Evolutionary conservation across 2,329 filamentous ascomycete species (phyloP).

Genomic region (Stagonosporopsis rhizophila): DNA sequence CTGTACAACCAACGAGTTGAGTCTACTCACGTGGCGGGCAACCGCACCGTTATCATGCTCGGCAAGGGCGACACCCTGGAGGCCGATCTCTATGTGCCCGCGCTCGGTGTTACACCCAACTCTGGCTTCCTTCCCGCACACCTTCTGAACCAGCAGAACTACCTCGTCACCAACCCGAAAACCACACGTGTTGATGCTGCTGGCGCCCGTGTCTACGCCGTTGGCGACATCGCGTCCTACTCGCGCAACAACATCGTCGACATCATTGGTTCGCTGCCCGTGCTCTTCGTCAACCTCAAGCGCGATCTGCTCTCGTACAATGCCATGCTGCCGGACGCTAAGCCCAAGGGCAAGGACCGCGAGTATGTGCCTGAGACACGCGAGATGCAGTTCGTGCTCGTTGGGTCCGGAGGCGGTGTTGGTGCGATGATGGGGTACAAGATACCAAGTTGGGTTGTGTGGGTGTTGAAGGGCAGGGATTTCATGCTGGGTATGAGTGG

Average conservation of each 20-base stretch:
- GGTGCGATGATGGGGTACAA: constrained; percentile 49
- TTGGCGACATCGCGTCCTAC: constrained; percentile 57
- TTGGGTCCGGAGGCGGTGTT: constrained; percentile 44
- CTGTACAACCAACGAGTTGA: constrained; percentile 49
- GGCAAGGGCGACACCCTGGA: constrained; percentile 55
- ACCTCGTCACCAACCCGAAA: constrained; percentile 56
- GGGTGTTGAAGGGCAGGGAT: constrained; percentile 52
- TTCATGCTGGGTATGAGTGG: constrained; percentile 42
- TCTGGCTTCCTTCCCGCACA: constrained; percentile 58
- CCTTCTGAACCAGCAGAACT: constrained; percentile 56
- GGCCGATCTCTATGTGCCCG: constrained; percentile 62
- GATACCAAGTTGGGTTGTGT: constrained; percentile 49
- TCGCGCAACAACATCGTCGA: constrained; percentile 53
- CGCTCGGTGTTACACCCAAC: constrained; percentile 61
- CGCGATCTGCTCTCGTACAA: constrained; percentile 53
- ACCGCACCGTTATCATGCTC: constrained; percentile 50
- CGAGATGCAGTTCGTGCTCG: constrained; percentile 41
- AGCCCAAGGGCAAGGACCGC: constrained; percentile 38
- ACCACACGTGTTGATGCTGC: constrained; percentile 57
- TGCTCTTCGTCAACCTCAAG: constrained; percentile 55
- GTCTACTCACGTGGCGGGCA: constrained; percentile 38
- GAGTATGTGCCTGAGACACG: constrained; percentile 29
- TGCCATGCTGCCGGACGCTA: constrained; percentile 22
- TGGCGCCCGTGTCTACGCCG: constrained; percentile 56
- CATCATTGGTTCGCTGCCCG: constrained; percentile 50